These are phyloP conservation scores for Falciphora oryzae DNA, from an alignment of 2,329 filamentous ascomycete genomes.

Conservation along the genomic window DNA sequence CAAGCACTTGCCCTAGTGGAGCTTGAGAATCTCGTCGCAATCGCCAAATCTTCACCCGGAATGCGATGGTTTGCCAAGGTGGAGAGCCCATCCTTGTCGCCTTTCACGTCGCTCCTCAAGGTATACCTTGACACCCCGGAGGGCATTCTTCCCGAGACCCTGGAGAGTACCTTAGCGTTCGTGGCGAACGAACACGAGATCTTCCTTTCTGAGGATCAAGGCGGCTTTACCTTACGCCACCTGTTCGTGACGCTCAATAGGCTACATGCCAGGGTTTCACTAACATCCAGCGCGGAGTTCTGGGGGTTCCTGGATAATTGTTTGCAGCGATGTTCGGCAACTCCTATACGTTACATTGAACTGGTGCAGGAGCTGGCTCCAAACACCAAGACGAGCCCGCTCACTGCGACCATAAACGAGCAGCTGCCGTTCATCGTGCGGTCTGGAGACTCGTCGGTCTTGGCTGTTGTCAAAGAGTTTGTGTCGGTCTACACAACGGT, in stretches of 20 bases:
- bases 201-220: conserved; percentile 1
- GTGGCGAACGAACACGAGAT: conserved; percentile 62
- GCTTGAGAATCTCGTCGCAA: conserved; percentile 72
- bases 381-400: conserved; percentile 39
- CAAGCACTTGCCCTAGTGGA: conserved; percentile 61
- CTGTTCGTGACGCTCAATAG: conserved; percentile 1
- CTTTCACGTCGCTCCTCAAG: conserved; percentile 65
- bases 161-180: conserved; percentile 51
- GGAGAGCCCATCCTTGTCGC: conserved; percentile 57
- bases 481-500: conserved; percentile 7
- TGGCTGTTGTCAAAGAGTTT: neutral
- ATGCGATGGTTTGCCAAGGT: conserved; percentile 88
- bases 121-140: conserved; percentile 45
- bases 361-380: conserved; percentile 46
- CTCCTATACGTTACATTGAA: conserved; percentile 80
- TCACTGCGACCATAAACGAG: conserved; percentile 66
- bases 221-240: conserved; percentile 36
- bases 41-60: conserved; percentile 72
- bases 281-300: conserved; percentile 27
- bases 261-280: neutral
- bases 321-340: conserved; percentile 64
- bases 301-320: conserved; percentile 80
- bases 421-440: conserved; percentile 68
- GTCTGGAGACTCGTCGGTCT: conserved; percentile 33
- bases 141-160: conserved; percentile 42